A percentile compares a stretch with the other conserved stretches of the same genome.
These are phyloP conservation scores for Lactifluus hygrophoroides DNA, from an alignment of 768 basidiomycete species.

Conservation along the genomic window DNA sequence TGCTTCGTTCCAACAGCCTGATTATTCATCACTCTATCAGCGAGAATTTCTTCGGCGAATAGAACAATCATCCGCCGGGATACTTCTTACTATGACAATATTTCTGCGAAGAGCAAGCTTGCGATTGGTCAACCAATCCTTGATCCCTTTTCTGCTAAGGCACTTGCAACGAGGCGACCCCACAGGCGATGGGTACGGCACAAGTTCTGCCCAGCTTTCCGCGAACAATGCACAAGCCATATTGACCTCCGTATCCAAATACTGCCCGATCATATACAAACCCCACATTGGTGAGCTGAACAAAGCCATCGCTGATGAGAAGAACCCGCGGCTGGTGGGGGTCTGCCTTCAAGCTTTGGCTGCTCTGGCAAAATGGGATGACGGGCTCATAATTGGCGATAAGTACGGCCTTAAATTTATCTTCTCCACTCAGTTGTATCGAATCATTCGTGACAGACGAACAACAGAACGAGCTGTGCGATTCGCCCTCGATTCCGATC, in stretches of 20 bases:
- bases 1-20: not conserved
- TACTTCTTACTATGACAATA: slow-evolving; percentile 57
- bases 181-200: slow-evolving; percentile 29
- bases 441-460: slow-evolving; percentile 35
- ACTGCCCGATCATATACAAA: slow-evolving; percentile 64
- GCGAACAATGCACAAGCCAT: slow-evolving; percentile 45
- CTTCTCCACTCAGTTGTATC: not conserved
- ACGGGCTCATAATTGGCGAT: slow-evolving; percentile 48
- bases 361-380: slow-evolving; percentile 52
- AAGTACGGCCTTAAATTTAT: slow-evolving; percentile 37
- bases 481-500: slow-evolving; percentile 50
- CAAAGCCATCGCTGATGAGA: slow-evolving; percentile 62
- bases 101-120: slow-evolving; percentile 65
- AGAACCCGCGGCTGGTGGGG: slow-evolving; percentile 46
- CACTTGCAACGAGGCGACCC: slow-evolving; percentile 42
- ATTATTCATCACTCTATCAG: slow-evolving; percentile 30
- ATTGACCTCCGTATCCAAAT: slow-evolving; percentile 60
- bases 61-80: slow-evolving; percentile 55
- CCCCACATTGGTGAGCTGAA: slow-evolving; percentile 67
- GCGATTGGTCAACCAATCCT: slow-evolving; percentile 76
- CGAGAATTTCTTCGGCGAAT: slow-evolving; percentile 72
- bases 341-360: slow-evolving; percentile 71
- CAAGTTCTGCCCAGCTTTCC: slow-evolving; percentile 29
- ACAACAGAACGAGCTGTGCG: slow-evolving; percentile 55
- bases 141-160: slow-evolving; percentile 72